These are phyloP conservation scores for Peniophora sp. DNA, from an alignment of 1,284 basidiomycete genomes.

Conservation along the genomic window DNA sequence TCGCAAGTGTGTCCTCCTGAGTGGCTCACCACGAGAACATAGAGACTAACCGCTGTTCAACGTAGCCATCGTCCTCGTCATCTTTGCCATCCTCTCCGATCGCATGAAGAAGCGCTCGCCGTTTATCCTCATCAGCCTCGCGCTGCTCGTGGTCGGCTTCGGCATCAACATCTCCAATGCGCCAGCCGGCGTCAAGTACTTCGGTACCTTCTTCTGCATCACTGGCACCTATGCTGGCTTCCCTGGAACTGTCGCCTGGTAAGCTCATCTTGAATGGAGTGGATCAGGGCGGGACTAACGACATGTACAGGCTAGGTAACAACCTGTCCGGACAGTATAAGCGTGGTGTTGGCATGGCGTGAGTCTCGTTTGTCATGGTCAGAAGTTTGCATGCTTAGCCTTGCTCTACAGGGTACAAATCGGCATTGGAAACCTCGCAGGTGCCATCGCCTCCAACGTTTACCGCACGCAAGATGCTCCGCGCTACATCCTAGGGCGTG, in stretches of 20 bases:
- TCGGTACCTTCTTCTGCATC: slow-evolving; percentile 59
- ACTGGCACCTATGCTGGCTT: slow-evolving; percentile 52
- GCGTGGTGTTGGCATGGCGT: slow-evolving; percentile 53
- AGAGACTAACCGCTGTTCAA: neutral
- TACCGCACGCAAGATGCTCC: slow-evolving; percentile 53
- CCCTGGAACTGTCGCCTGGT: slow-evolving; percentile 65
- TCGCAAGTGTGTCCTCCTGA: neutral
- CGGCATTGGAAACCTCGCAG: slow-evolving; percentile 50
- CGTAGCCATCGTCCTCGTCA: slow-evolving; percentile 42
- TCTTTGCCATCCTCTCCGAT: slow-evolving; percentile 55
- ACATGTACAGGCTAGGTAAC: slow-evolving; percentile 39
- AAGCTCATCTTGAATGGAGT: slow-evolving; percentile 8
- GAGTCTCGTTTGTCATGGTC: no score
- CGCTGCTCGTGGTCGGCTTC: slow-evolving; percentile 51
- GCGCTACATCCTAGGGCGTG: slow-evolving; percentile 54
- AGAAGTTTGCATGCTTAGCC: no score
- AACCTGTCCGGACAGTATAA: slow-evolving; percentile 61
- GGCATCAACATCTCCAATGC: slow-evolving; percentile 54
- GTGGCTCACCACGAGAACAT: neutral
- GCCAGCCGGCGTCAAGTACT: slow-evolving; percentile 49
- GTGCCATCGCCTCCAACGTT: slow-evolving; percentile 51
- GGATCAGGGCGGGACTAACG: neutral
- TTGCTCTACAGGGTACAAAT: slow-evolving; percentile 32
- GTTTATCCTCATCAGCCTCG: slow-evolving; percentile 50
- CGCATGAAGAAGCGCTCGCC: slow-evolving; percentile 45